These are phyloP conservation scores for Pistacia integerrima DNA, from an alignment of 345 rosid genomes.

Conservation along the genomic window DNA sequence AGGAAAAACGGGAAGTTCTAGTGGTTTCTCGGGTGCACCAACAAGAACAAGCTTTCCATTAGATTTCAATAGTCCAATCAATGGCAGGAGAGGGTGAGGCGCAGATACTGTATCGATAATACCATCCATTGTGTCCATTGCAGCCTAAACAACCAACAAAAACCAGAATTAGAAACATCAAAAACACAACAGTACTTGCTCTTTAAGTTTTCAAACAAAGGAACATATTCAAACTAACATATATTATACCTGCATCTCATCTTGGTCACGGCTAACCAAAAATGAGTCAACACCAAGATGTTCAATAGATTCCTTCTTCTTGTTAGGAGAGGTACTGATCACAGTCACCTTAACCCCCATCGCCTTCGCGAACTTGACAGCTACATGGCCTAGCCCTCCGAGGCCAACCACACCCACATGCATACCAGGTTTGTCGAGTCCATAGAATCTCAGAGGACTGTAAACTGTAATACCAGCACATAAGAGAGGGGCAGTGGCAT, in stretches of 20 bases:
- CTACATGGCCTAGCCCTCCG: slow-evolving; percentile 71
- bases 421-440: slow-evolving; percentile 41
- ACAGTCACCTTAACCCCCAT: slow-evolving; percentile 61
- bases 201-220: no score
- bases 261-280: slow-evolving; percentile 47
- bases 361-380: slow-evolving; percentile 65
- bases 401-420: slow-evolving; percentile 71
- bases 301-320: slow-evolving; percentile 53
- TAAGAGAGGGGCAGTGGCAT: slow-evolving; percentile 43
- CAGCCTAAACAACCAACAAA: slow-evolving; percentile 13
- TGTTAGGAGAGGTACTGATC: slow-evolving; percentile 55
- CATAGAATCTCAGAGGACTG: slow-evolving; percentile 59
- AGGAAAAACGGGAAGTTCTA: slow-evolving; percentile 39
- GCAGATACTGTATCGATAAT: slow-evolving; percentile 64
- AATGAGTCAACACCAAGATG: slow-evolving; percentile 60
- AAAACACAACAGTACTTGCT: no score
- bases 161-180: background rate
- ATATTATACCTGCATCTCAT: slow-evolving; percentile 42
- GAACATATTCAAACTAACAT: no score
- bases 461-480: slow-evolving; percentile 78
- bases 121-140: slow-evolving; percentile 42
- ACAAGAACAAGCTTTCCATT: slow-evolving; percentile 57
- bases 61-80: slow-evolving; percentile 47
- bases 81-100: slow-evolving; percentile 42
- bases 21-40: slow-evolving; percentile 52